phyloP scores from a whole-genome alignment of 2,329 filamentous ascomycete genomes.

The Botrytis cinerea region DNA sequence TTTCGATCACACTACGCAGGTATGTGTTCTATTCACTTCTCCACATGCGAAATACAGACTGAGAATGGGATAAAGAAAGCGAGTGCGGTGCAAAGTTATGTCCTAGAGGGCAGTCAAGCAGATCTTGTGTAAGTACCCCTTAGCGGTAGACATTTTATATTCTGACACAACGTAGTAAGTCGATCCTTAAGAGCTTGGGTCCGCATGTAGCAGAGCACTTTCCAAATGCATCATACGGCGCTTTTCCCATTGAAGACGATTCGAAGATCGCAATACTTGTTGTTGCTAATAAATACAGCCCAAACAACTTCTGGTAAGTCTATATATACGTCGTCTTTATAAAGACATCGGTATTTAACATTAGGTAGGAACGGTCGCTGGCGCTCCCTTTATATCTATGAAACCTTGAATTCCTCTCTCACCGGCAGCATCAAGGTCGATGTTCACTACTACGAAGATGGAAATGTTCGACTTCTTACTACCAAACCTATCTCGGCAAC shows the following conservation, averaged over 20 bases:
- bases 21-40: constrained; percentile 40
- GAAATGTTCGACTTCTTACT: constrained; percentile 92
- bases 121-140: constrained; percentile 70
- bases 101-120: constrained; percentile 71
- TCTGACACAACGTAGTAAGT: constrained; percentile 60
- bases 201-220: constrained; percentile 87
- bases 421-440: constrained; percentile 86
- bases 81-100: constrained; percentile 76
- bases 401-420: constrained; percentile 67
- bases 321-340: background rate
- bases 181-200: constrained; percentile 74
- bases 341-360: constrained; percentile 4
- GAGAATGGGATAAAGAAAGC: constrained; percentile 61
- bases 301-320: constrained; percentile 89
- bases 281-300: constrained; percentile 95
- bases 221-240: constrained; percentile 75
- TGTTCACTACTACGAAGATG: constrained; percentile 99
- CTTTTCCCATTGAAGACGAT: constrained; percentile 78
- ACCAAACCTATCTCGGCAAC: constrained; percentile 70
- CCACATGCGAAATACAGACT: background rate
- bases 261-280: constrained; percentile 77
- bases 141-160: background rate
- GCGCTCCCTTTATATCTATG: constrained; percentile 83
- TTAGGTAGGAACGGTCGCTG: constrained; percentile 83
- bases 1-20: constrained; percentile 82